Evolutionary conservation across 148 eudicot species (phyloP).

Genomic region (Nepenthes gracilis): DNA sequence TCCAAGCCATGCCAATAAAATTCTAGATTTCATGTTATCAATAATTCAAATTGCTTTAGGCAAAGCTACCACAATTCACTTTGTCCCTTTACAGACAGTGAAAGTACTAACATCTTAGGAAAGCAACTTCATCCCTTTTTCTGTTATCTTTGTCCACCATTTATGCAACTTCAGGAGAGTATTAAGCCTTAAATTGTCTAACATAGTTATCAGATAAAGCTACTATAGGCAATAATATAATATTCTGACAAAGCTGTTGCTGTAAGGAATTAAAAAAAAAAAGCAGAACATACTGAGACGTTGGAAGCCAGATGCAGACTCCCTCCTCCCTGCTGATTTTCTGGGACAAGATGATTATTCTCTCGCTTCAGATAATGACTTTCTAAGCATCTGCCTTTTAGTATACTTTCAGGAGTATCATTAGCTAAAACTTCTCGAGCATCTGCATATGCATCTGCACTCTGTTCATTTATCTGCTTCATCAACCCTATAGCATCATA

Average conservation of each 20-base stretch:
- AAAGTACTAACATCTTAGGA: too few relatives aligned
- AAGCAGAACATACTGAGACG: constrained; percentile 29
- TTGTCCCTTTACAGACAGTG: too few relatives aligned
- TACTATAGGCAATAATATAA: neutral
- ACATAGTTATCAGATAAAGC: neutral
- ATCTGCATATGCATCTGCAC: constrained; percentile 73
- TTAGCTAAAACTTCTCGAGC: constrained; percentile 78
- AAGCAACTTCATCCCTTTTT: too few relatives aligned
- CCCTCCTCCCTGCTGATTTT: constrained; percentile 20
- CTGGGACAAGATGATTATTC: constrained; percentile 5
- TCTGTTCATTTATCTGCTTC: constrained; percentile 76
- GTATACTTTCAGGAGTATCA: constrained; percentile 73
- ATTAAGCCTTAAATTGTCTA: neutral
- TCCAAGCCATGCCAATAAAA: too few relatives aligned
- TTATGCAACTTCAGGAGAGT: too few relatives aligned
- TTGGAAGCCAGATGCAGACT: constrained; percentile 22
- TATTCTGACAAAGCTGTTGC: neutral
- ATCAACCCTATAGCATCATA: constrained; percentile 81
- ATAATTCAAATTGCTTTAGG: too few relatives aligned
- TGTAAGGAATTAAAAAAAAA: neutral
- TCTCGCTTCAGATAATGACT: constrained; percentile 24
- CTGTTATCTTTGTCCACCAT: too few relatives aligned
- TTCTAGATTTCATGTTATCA: too few relatives aligned
- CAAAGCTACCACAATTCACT: too few relatives aligned
- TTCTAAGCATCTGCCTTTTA: constrained; percentile 29